Conservation (phyloP, 2,329 filamentous ascomycete species). For the Penicillium sp. region DNA sequence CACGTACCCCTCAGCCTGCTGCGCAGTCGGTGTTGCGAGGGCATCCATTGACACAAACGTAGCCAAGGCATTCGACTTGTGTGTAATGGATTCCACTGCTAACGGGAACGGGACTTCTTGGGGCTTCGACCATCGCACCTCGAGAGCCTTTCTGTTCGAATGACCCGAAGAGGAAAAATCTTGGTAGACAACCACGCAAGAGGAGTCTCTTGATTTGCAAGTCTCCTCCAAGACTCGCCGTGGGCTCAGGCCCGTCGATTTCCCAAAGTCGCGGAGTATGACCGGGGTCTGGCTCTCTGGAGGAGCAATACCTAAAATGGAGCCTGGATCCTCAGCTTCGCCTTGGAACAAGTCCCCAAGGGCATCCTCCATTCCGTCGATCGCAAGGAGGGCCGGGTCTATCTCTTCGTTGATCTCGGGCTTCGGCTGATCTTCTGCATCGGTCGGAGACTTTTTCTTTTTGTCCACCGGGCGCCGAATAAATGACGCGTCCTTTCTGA, state of each 20-base stretch:
- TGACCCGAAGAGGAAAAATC: constrained; percentile 71
- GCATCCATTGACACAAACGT: constrained; percentile 70
- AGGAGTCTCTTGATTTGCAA: constrained; percentile 68
- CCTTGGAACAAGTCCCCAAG: constrained; percentile 58
- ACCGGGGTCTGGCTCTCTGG: constrained; percentile 37
- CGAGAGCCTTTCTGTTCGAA: constrained; percentile 71
- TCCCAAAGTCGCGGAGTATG: constrained; percentile 77
- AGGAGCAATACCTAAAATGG: constrained; percentile 40
- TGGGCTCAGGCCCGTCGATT: constrained; percentile 73
- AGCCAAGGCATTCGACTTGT: constrained; percentile 43
- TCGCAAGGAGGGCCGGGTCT: constrained; percentile 13
- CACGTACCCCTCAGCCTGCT: constrained; percentile 84
- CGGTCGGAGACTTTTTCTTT: constrained; percentile 35
- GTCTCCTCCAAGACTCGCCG: constrained; percentile 77
- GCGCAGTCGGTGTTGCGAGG: constrained; percentile 68
- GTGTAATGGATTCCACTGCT: constrained; percentile 41
- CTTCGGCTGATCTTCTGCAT: constrained; percentile 45
- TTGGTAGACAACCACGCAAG: constrained; percentile 63
- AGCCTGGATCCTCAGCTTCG: constrained; percentile 37
- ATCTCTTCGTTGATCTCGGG: constrained; percentile 18
- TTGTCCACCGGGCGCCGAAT: constrained; percentile 22
- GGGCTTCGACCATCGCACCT: constrained; percentile 74
- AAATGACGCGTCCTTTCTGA: constrained; percentile 59
- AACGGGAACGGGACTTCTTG: constrained; percentile 54
- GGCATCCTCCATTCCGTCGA: constrained; percentile 35